phyloP scores from a whole-genome alignment of 331 rosid genomes.

The Malus hybrid region DNA sequence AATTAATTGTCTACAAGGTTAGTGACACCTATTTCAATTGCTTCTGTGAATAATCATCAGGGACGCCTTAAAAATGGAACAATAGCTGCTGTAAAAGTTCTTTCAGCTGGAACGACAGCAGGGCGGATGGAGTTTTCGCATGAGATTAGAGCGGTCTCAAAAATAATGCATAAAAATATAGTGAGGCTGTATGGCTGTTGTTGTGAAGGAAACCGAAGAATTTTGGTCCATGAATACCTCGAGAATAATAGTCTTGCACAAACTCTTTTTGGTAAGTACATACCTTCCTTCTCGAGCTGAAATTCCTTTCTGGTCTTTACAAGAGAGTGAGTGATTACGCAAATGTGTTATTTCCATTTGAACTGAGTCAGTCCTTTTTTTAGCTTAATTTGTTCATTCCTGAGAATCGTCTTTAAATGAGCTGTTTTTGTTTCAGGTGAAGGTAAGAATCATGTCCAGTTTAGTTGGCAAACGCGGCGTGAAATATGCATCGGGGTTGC shows the following conservation, averaged over 20 bases:
- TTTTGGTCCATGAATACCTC: slow-evolving; percentile 80
- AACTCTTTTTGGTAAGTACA: slow-evolving; percentile 55
- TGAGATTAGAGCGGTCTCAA: slow-evolving; percentile 56
- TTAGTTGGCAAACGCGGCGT: slow-evolving; percentile 56
- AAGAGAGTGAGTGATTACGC: no score
- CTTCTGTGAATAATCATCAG: slow-evolving; percentile 29
- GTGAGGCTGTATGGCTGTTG: slow-evolving; percentile 81
- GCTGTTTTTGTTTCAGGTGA: slow-evolving; percentile 40
- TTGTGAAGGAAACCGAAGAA: slow-evolving; percentile 55
- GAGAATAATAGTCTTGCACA: slow-evolving; percentile 81
- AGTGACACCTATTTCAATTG: background rate
- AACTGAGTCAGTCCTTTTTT: background rate
- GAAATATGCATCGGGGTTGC: slow-evolving; percentile 68
- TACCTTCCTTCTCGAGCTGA: no score
- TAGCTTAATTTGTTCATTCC: background rate
- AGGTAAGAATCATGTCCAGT: slow-evolving; percentile 29
- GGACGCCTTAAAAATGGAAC: slow-evolving; percentile 77
- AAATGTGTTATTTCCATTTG: background rate
- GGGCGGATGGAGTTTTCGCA: slow-evolving; percentile 78
- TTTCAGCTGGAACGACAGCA: slow-evolving; percentile 63
- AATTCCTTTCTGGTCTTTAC: no score
- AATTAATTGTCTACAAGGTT: background rate
- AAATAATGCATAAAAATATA: slow-evolving; percentile 69
- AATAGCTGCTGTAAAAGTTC: slow-evolving; percentile 88
- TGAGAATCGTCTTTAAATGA: background rate